These are phyloP conservation scores for Syzygium jambos DNA, from an alignment of 345 rosid species.

Conservation along the genomic window DNA sequence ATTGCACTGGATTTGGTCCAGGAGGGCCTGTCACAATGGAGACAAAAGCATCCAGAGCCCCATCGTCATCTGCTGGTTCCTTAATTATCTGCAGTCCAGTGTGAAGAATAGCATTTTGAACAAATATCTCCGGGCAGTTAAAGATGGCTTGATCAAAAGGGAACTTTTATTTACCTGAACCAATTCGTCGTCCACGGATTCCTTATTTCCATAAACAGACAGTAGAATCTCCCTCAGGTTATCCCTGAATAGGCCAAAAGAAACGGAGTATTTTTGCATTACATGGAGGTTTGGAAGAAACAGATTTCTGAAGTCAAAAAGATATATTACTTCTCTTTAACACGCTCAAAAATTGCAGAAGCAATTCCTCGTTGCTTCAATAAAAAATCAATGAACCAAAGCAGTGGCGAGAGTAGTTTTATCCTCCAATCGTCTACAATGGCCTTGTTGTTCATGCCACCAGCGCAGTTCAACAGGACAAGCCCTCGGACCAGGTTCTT, in stretches of 20 bases:
- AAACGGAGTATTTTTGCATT: background rate
- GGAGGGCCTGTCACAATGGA: constrained; percentile 91
- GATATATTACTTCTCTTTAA: constrained; percentile 45
- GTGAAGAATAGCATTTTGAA: background rate
- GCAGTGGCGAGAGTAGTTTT: constrained; percentile 63
- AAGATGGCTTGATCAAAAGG: background rate
- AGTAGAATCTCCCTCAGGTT: constrained; percentile 51
- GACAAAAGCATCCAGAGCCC: constrained; percentile 86
- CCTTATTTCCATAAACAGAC: constrained; percentile 72
- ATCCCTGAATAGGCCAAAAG: constrained; percentile 38
- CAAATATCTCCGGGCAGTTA: background rate
- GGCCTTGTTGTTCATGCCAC: constrained; percentile 97
- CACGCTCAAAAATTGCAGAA: constrained; percentile 60
- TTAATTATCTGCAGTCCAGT: constrained; percentile 50
- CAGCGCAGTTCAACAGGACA: constrained; percentile 80
- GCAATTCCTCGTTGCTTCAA: constrained; percentile 63
- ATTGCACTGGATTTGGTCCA: constrained; percentile 63
- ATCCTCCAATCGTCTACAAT: constrained; percentile 96
- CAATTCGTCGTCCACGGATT: constrained; percentile 68
- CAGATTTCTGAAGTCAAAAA: background rate
- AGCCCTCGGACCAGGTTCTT: constrained; percentile 55
- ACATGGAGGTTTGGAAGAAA: background rate
- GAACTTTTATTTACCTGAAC: constrained; percentile 46
- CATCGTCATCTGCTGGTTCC: constrained; percentile 70
- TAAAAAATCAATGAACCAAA: constrained; percentile 69